These are phyloP conservation scores for Pulveroboletus sp. DNA, from an alignment of 768 basidiomycete species.

Conservation along the genomic window DNA sequence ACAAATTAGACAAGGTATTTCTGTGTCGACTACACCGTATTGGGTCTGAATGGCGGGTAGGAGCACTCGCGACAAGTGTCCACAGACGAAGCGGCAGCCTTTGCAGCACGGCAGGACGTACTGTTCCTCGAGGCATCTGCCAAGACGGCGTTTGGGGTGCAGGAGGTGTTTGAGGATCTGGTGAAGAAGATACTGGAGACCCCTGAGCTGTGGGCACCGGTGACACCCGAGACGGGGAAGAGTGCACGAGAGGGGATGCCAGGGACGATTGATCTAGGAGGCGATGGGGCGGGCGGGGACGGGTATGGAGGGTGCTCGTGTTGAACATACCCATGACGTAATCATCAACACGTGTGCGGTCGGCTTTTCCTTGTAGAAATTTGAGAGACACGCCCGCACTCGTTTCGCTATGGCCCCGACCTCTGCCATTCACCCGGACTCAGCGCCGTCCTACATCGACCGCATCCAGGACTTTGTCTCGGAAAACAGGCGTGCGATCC, in stretches of 20 bases:
- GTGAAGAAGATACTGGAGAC: constrained; percentile 81
- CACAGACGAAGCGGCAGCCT: constrained; percentile 68
- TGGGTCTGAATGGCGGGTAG: constrained; percentile 33
- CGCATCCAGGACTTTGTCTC: constrained; percentile 65
- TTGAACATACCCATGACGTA: constrained; percentile 23
- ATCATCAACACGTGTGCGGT: constrained; percentile 14
- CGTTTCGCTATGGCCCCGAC: constrained; percentile 21
- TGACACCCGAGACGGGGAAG: constrained; percentile 16
- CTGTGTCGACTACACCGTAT: too few relatives aligned
- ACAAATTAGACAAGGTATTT: constrained; percentile 86
- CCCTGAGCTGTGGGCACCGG: constrained; percentile 69
- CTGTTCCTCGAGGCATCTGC: constrained; percentile 91
- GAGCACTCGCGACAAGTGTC: constrained; percentile 89
- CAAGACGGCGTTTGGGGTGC: constrained; percentile 83
- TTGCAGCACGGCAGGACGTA: constrained; percentile 77
- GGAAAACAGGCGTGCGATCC: constrained; percentile 73
- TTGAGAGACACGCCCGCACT: not conserved
- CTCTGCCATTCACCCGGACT: not conserved
- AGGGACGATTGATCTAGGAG: constrained; percentile 36
- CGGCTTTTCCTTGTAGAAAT: not conserved
- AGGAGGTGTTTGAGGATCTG: constrained; percentile 70
- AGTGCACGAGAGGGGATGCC: constrained; percentile 33
- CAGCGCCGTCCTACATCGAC: constrained; percentile 41
- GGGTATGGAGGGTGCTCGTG: constrained; percentile 31
- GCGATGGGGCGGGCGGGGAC: constrained; percentile 12